A percentile compares a stretch with the other conserved stretches of the same genome.
Evolutionary conservation across 2,329 filamentous ascomycete genomes (phyloP).

Genomic region (Thermothelomyces thermophilus): DNA sequence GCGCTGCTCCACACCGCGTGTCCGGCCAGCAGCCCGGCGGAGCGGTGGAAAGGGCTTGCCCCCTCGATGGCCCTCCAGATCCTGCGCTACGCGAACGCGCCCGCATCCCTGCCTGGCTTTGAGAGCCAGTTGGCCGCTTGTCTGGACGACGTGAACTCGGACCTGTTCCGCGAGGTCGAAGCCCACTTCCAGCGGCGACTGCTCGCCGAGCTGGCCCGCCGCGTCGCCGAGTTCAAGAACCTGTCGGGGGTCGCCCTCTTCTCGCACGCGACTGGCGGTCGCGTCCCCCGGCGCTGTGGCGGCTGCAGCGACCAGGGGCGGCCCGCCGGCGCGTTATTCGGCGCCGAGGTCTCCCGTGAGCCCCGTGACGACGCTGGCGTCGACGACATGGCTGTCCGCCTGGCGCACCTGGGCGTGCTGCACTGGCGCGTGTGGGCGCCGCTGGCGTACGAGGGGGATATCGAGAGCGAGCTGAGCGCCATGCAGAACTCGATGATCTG

Average conservation of each 20-base stretch:
- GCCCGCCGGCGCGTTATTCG: slow-evolving; percentile 24
- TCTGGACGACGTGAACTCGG: slow-evolving; percentile 37
- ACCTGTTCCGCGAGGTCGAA: slow-evolving; percentile 45
- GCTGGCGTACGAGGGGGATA: slow-evolving; percentile 56
- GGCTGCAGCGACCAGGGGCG: slow-evolving; percentile 26
- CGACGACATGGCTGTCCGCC: slow-evolving; percentile 64
- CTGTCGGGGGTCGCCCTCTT: slow-evolving; percentile 49
- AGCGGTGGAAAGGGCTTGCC: slow-evolving; percentile 48
- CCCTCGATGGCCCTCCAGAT: slow-evolving; percentile 52
- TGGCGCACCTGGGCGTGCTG: slow-evolving; percentile 76
- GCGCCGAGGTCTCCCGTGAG: slow-evolving; percentile 34
- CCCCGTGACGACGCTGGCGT: slow-evolving; percentile 48
- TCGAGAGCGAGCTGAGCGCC: slow-evolving; percentile 25
- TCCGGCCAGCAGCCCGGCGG: slow-evolving; percentile 34
- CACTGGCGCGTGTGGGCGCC: slow-evolving; percentile 87
- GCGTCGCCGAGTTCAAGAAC: slow-evolving; percentile 47
- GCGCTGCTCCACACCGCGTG: slow-evolving; percentile 49
- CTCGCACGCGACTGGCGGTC: slow-evolving; percentile 48
- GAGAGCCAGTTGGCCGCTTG: slow-evolving; percentile 44
- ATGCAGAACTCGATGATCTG: slow-evolving; percentile 4
- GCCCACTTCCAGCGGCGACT: slow-evolving; percentile 43
- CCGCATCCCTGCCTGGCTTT: slow-evolving; percentile 38
- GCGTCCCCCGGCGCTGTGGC: slow-evolving; percentile 30
- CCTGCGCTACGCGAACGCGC: slow-evolving; percentile 49
- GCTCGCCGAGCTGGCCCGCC: slow-evolving; percentile 40